Evolutionary conservation across 2,329 filamentous ascomycete species (phyloP).

Genomic region (Sarocladiaceae sp.): DNA sequence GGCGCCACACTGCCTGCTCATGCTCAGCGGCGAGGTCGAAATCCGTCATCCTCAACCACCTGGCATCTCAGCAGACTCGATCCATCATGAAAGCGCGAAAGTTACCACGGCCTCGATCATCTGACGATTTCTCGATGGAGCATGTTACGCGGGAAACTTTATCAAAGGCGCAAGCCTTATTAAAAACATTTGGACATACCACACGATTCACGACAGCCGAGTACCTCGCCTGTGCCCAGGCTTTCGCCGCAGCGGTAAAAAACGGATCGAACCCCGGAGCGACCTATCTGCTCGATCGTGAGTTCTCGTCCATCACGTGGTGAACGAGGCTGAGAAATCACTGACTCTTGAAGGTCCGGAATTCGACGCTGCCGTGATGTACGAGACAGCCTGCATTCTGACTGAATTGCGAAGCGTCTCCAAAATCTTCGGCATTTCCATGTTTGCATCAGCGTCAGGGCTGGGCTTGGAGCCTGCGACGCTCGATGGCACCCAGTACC

Average conservation of each 20-base stretch:
- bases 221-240: neutral
- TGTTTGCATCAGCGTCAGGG: slow-evolving; percentile 1
- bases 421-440: neutral
- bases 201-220: neutral
- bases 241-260: neutral
- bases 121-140: too few relatives aligned
- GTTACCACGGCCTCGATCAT: too few relatives aligned
- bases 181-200: too few relatives aligned
- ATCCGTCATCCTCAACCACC: too few relatives aligned
- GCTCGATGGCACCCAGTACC: too few relatives aligned
- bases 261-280: neutral
- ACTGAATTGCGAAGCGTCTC: neutral
- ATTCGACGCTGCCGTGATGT: slow-evolving; percentile 4
- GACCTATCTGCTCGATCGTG: neutral
- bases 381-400: slow-evolving; percentile 3
- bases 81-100: too few relatives aligned
- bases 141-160: too few relatives aligned
- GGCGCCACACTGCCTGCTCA: too few relatives aligned
- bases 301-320: neutral
- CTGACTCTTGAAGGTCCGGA: neutral
- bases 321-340: too few relatives aligned
- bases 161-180: too few relatives aligned
- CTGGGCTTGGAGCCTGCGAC: slow-evolving; percentile 2
- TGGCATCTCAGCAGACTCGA: too few relatives aligned
- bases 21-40: too few relatives aligned